Evolutionary conservation across 2,329 filamentous ascomycete species (phyloP), one percentile per base, ranked within the genome.

Genomic region (Claviceps sp.): DNA sequence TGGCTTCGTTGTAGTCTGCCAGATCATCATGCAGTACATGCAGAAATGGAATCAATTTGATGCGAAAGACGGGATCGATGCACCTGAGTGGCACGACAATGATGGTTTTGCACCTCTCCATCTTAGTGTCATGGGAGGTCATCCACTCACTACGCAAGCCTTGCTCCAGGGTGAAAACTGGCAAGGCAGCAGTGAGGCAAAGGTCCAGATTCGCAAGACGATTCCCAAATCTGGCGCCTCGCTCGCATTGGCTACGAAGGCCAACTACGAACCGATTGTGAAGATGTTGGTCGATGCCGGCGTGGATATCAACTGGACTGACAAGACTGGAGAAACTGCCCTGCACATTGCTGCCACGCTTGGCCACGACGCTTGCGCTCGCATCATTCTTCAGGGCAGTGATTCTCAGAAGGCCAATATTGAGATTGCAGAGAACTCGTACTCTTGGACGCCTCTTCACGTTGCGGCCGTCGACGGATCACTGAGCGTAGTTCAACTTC

Each of bases 391-490:
- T 2, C 74, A 82, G 16, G 87, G 87, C 2, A 84, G 79, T 0
- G 69, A 74, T 5, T 73, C 78, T 44, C 87, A 93, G 59, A 88
- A 84, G 61, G 82, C 84, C 0, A 72, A 96, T 55, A 71, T 89
- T 0, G 85, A 95, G 60, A 70, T 94, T 38, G 70, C 78, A 0
- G 93, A 98, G 63, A 86, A 85, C 51, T 85, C 85, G 0, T 97
- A 94, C 63, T 82, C 85, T 3, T 98, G 93, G 91, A 96, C 93
- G 1, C 88, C 93, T n/a, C 73, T 98, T 13, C 93, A 95, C 62
- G 85, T 95, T 57, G 88, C 91, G 9, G 87, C 86, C 51, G 91
- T 97, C 2, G 90, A 98, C 62, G 91, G 91, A 0, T 85, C 89
- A 57, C 67, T 89, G 11, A 69, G 76, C 0, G 80, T 95, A 42